Percentiles rank a stretch among this genome's conserved stretches.
Conservation (phyloP, 352 stramenopile genomes). For the Phytopythium kandeliae region DNA sequence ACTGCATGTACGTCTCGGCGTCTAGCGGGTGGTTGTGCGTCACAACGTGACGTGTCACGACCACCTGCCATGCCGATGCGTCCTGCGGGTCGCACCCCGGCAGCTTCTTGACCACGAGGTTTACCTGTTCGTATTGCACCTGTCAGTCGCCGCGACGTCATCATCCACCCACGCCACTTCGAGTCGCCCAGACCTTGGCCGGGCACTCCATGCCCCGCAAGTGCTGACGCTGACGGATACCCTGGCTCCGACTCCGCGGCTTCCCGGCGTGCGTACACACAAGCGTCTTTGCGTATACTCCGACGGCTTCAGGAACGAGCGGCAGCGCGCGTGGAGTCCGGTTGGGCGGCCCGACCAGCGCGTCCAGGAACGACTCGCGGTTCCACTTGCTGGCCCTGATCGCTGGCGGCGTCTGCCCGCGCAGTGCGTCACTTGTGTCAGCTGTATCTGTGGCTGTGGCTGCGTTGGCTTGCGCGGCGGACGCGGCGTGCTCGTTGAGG, state of each 20-base stretch:
- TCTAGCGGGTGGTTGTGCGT: conserved; percentile 13
- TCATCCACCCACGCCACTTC: not conserved
- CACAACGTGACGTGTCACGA: conserved; percentile 9
- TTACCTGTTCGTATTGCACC: conserved; percentile 2
- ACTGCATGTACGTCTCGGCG: conserved; percentile 9
- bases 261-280: conserved; percentile 15
- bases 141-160: not conserved
- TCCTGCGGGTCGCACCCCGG: conserved; percentile 4
- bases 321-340: not conserved
- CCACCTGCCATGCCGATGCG: conserved; percentile 9
- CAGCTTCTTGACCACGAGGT: conserved; percentile 11
- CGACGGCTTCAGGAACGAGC: conserved; percentile 6
- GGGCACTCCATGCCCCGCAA: conserved; percentile 14
- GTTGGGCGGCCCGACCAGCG: not conserved
- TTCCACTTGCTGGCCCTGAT: not conserved
- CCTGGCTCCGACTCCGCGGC: conserved; percentile 10
- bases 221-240: conserved; percentile 9
- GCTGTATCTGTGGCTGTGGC: not conserved
- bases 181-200: conserved; percentile 6
- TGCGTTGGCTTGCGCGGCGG: not conserved
- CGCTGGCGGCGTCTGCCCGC: too few species aligned
- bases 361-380: not conserved
- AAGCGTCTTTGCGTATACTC: conserved; percentile 17
- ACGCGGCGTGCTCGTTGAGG: not conserved
- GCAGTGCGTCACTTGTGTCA: too few species aligned